Percentiles rank a stretch among this genome's conserved stretches.
Evolutionary conservation across 306 rosid genomes (phyloP).

Genomic region (Inga leiocalycina): DNA sequence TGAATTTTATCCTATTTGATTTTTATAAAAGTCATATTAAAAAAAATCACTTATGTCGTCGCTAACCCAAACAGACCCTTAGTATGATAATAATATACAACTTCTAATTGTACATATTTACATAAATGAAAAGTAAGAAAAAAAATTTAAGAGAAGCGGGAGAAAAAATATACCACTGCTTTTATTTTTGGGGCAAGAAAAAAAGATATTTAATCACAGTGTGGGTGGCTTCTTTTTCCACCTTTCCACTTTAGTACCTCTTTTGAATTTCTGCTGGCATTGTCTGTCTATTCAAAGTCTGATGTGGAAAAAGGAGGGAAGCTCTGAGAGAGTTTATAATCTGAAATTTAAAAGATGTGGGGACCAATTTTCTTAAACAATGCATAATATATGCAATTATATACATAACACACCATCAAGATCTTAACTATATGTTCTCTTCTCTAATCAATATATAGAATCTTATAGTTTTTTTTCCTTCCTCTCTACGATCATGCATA

Average conservation of each 20-base stretch:
- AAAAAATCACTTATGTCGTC: too few species aligned
- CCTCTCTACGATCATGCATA: conserved; percentile 25
- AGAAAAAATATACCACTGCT: background rate
- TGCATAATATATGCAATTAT: conserved; percentile 27
- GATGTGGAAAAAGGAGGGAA: conserved; percentile 55
- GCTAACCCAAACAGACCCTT: too few species aligned
- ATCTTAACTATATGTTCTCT: background rate
- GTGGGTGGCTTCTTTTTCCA: conserved; percentile 38
- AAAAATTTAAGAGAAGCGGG: background rate
- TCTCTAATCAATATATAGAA: conserved; percentile 5
- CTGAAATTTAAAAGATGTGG: conserved; percentile 32
- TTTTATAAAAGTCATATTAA: too few species aligned
- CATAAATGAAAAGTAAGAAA: background rate
- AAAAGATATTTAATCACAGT: conserved; percentile 30
- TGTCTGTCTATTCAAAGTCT: conserved; percentile 76
- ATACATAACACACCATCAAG: conserved; percentile 29
- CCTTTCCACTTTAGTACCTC: conserved; percentile 57
- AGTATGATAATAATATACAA: background rate
- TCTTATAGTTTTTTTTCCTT: conserved; percentile 4
- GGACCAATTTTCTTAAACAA: conserved; percentile 39
- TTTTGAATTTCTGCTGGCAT: conserved; percentile 70
- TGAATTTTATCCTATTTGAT: too few species aligned
- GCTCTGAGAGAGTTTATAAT: conserved; percentile 28
- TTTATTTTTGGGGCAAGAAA: background rate
- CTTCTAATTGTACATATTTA: background rate